These are phyloP conservation scores for Nannochloropsis salina DNA, from an alignment of 108 stramenopile genomes.

Conservation along the genomic window DNA sequence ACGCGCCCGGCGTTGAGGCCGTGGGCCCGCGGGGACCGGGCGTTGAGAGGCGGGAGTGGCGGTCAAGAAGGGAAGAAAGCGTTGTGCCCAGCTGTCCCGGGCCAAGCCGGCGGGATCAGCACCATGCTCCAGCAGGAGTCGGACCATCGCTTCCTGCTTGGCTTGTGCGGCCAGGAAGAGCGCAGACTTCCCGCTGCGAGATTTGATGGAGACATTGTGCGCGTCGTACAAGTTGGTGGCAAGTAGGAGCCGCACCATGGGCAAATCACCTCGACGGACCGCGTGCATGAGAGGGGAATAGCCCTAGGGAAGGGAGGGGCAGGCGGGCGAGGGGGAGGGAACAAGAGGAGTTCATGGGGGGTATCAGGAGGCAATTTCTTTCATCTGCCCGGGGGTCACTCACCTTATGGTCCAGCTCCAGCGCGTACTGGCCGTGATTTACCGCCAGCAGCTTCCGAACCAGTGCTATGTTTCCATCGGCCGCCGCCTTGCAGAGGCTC, in stretches of 20 bases:
- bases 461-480: background rate
- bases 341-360: background rate
- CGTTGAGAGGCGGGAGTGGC: background rate
- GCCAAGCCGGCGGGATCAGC: background rate
- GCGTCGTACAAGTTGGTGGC: slow-evolving; percentile 1
- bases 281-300: background rate
- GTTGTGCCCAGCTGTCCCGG: background rate
- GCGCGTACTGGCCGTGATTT: slow-evolving; percentile 19
- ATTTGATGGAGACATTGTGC: background rate
- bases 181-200: background rate
- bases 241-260: background rate
- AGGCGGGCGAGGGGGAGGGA: background rate
- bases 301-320: background rate
- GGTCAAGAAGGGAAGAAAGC: background rate
- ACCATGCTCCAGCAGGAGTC: background rate
- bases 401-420: background rate
- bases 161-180: background rate
- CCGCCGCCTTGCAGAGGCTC: background rate
- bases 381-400: background rate
- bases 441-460: background rate
- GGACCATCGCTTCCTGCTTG: background rate
- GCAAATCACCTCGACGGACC: background rate
- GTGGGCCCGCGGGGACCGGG: background rate
- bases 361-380: background rate
- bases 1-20: background rate